These are phyloP conservation scores for Paraglomus occultum DNA, from an alignment of 192 early-diverging fungal species.

Conservation along the genomic window DNA sequence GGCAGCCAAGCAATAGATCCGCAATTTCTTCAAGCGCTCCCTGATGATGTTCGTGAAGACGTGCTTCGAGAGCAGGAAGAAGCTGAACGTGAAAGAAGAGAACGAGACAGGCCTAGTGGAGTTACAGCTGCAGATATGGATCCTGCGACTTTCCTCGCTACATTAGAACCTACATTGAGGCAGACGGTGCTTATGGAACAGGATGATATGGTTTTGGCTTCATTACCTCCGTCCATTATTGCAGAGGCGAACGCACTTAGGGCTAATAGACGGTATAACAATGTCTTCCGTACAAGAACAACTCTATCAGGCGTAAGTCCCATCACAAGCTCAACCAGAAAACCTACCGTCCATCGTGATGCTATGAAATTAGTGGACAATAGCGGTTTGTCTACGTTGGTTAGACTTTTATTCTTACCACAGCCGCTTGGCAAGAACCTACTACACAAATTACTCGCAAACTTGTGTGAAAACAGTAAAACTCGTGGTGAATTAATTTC, in stretches of 20 bases:
- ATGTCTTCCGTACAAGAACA: slow-evolving; percentile 35
- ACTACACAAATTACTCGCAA: slow-evolving; percentile 68
- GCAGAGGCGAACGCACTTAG: slow-evolving; percentile 52
- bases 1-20: slow-evolving; percentile 55
- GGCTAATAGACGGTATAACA: slow-evolving; percentile 28
- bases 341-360: slow-evolving; percentile 51
- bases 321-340: slow-evolving; percentile 35
- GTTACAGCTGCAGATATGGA: slow-evolving; percentile 44
- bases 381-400: slow-evolving; percentile 73
- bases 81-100: slow-evolving; percentile 62
- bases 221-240: slow-evolving; percentile 40
- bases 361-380: slow-evolving; percentile 82
- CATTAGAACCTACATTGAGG: slow-evolving; percentile 53
- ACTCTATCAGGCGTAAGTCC: slow-evolving; percentile 29
- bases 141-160: slow-evolving; percentile 53
- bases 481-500: slow-evolving; percentile 82
- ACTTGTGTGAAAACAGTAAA: slow-evolving; percentile 87
- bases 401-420: slow-evolving; percentile 86
- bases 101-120: slow-evolving; percentile 52
- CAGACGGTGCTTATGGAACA: slow-evolving; percentile 55
- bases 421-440: slow-evolving; percentile 63
- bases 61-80: slow-evolving; percentile 73
- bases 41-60: slow-evolving; percentile 86
- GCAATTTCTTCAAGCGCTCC: slow-evolving; percentile 91
- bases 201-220: slow-evolving; percentile 42